These are phyloP conservation scores for Angophora floribunda DNA, from an alignment of 345 rosid genomes.

Conservation along the genomic window DNA sequence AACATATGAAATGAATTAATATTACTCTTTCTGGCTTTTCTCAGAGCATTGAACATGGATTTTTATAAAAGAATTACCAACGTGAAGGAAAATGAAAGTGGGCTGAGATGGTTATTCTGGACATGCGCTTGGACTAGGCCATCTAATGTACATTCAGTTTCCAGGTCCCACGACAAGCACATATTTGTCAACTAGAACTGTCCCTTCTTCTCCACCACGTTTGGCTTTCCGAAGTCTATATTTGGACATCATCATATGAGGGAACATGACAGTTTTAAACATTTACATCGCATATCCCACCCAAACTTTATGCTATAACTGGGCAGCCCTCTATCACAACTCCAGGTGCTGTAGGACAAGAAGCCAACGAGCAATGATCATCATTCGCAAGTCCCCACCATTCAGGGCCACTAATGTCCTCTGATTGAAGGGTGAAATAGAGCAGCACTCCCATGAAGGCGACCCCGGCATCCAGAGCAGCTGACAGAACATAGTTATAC, in stretches of 20 bases:
- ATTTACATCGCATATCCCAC: not conserved
- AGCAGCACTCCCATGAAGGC: slow-evolving; percentile 61
- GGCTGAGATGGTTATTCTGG: not conserved
- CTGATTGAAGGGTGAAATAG: slow-evolving; percentile 46
- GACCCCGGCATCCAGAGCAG: slow-evolving; percentile 71
- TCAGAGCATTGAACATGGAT: not conserved
- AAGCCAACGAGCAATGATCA: slow-evolving; percentile 61
- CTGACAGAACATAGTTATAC: slow-evolving; percentile 62
- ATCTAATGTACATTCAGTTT: not conserved
- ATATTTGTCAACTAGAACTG: too few species aligned
- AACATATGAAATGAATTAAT: not conserved
- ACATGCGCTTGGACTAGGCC: not conserved
- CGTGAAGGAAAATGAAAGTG: too few species aligned
- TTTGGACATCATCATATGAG: not conserved
- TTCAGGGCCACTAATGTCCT: slow-evolving; percentile 38
- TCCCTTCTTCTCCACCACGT: not conserved
- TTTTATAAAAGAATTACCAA: not conserved
- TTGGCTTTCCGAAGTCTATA: slow-evolving; percentile 12
- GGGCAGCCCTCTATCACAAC: slow-evolving; percentile 43
- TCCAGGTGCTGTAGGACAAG: slow-evolving; percentile 65
- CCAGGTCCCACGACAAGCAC: not conserved
- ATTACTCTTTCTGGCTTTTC: not conserved
- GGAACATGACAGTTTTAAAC: not conserved
- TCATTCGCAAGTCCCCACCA: slow-evolving; percentile 60
- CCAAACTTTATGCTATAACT: slow-evolving; percentile 12